Conservation (phyloP, 164 flowering plant genomes). For the Magnolia officinalis region DNA sequence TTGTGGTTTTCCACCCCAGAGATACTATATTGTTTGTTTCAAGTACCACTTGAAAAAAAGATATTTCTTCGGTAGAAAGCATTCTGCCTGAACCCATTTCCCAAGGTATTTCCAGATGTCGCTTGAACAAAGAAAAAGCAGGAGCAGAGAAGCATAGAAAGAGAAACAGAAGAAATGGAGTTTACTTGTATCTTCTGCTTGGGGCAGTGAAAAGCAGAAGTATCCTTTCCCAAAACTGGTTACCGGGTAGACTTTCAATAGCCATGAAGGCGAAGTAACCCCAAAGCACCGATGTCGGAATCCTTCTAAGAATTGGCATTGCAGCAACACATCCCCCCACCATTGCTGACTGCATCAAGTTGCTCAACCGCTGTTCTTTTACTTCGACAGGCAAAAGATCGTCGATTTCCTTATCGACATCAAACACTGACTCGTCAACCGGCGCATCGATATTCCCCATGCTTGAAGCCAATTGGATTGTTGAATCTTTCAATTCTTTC, state of each 20-base stretch:
- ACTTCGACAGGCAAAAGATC: constrained; percentile 95
- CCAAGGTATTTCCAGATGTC: background rate
- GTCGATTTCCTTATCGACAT: constrained; percentile 97
- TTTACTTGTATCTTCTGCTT: constrained; percentile 93
- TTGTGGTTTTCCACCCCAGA: background rate
- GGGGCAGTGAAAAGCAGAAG: constrained; percentile 92
- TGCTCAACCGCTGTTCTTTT: constrained; percentile 92
- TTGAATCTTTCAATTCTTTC: constrained; percentile 81
- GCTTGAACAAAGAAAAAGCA: background rate
- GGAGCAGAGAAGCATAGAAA: background rate
- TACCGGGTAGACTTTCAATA: constrained; percentile 96
- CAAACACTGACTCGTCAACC: constrained; percentile 87
- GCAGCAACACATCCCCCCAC: constrained; percentile 99
- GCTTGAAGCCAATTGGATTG: constrained; percentile 81
- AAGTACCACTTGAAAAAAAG: background rate
- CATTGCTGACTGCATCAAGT: constrained; percentile 81
- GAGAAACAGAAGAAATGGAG: background rate
- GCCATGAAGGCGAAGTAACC: constrained; percentile 99
- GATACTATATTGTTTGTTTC: background rate
- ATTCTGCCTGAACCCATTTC: background rate
- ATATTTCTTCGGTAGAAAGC: constrained; percentile 1
- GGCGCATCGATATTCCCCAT: constrained; percentile 87
- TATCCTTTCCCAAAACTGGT: constrained; percentile 98
- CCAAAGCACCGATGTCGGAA: constrained; percentile 98
- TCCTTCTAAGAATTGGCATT: constrained; percentile 89